A percentile compares a stretch with the other conserved stretches of the same genome.
These are phyloP conservation scores for Helianthus tuberosus DNA, from an alignment of 129 eudicot species.

Conservation along the genomic window DNA sequence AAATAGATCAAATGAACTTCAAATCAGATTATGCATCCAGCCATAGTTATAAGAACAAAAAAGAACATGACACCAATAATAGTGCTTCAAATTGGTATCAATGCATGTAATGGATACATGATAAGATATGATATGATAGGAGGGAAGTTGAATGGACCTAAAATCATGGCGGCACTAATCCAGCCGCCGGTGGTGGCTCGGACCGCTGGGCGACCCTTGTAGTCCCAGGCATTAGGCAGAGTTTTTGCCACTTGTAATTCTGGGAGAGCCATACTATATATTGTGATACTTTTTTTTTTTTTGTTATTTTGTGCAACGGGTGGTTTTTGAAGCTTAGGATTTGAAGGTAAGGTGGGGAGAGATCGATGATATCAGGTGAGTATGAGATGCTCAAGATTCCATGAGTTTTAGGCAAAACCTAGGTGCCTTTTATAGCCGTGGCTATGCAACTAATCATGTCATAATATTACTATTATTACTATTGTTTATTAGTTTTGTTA, in stretches of 20 bases:
- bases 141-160: slow-evolving; percentile 47
- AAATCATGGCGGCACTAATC: slow-evolving; percentile 79
- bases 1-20: neutral
- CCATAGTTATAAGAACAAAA: neutral
- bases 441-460: slow-evolving; percentile 4
- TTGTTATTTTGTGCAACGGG: slow-evolving; percentile 24
- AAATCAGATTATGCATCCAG: neutral
- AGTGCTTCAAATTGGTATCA: neutral
- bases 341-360: slow-evolving; percentile 27
- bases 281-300: slow-evolving; percentile 21
- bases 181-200: slow-evolving; percentile 84
- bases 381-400: slow-evolving; percentile 40
- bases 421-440: slow-evolving; percentile 38
- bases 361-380: slow-evolving; percentile 14
- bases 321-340: slow-evolving; percentile 22
- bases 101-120: slow-evolving; percentile 11
- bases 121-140: neutral
- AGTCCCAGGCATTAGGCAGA: slow-evolving; percentile 83
- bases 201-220: slow-evolving; percentile 66
- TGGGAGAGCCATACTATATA: slow-evolving; percentile 50
- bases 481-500: neutral
- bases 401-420: slow-evolving; percentile 29
- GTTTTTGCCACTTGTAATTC: slow-evolving; percentile 50
- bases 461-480: neutral
- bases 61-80: neutral